A percentile compares a stretch with the other conserved stretches of the same genome.
Evolutionary conservation across 2,329 filamentous ascomycete species (phyloP).

Genomic region (Calonectria henricotiae): DNA sequence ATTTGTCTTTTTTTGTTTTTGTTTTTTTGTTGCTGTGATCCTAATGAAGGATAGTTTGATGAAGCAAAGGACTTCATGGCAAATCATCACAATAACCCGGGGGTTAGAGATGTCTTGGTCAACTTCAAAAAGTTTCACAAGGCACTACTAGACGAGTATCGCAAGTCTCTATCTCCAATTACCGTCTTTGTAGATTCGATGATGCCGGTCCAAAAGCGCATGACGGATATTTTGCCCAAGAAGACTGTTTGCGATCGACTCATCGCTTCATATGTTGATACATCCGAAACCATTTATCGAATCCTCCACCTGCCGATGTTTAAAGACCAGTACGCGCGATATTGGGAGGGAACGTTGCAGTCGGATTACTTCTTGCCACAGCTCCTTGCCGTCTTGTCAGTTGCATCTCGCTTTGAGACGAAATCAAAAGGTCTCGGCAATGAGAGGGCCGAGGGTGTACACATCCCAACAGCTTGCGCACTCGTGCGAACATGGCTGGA

Average conservation of each 20-base stretch:
- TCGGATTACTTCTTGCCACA: conserved; percentile 70
- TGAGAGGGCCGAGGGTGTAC: conserved; percentile 70
- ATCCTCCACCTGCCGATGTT: conserved; percentile 70
- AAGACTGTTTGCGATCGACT: conserved; percentile 69
- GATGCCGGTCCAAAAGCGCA: conserved; percentile 72
- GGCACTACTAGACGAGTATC: conserved; percentile 65
- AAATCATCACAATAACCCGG: conserved; percentile 60
- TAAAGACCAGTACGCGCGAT: conserved; percentile 66
- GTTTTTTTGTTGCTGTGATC: background rate
- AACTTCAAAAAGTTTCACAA: conserved; percentile 67
- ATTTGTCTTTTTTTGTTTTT: background rate
- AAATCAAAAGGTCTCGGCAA: conserved; percentile 67
- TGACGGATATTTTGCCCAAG: conserved; percentile 71
- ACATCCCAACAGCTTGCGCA: conserved; percentile 72
- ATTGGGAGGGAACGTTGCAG: conserved; percentile 67
- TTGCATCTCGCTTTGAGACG: conserved; percentile 70
- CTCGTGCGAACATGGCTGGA: conserved; percentile 72
- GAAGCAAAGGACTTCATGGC: conserved; percentile 70
- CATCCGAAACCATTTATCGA: conserved; percentile 70
- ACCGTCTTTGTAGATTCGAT: conserved; percentile 74
- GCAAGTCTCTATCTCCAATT: conserved; percentile 67
- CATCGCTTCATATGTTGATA: conserved; percentile 66
- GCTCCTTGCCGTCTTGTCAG: conserved; percentile 68
- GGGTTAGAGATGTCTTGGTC: conserved; percentile 63
- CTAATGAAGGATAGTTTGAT: conserved; percentile 62